These are phyloP conservation scores for Paecilomyces formosus DNA, from an alignment of 2,329 filamentous ascomycete genomes.

Conservation along the genomic window DNA sequence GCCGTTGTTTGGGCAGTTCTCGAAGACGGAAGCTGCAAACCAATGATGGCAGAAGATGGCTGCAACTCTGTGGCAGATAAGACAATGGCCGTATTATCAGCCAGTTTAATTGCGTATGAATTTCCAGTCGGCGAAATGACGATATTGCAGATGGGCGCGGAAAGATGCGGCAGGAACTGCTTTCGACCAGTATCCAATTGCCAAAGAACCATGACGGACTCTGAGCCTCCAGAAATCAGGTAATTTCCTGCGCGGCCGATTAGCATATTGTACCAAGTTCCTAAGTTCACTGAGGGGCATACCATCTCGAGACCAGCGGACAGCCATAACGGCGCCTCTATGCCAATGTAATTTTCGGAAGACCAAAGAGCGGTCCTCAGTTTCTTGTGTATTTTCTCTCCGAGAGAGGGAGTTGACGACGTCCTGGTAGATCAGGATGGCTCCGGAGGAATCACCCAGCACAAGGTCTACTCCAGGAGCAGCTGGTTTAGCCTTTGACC, in stretches of 20 bases:
- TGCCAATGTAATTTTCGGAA: slow-evolving; percentile 84
- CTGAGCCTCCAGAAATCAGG: slow-evolving; percentile 82
- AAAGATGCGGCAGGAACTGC: slow-evolving; percentile 83
- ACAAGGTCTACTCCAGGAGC: slow-evolving; percentile 60
- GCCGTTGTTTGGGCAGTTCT: slow-evolving; percentile 46
- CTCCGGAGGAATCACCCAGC: slow-evolving; percentile 68
- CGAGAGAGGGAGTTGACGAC: slow-evolving; percentile 51
- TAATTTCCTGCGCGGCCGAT: slow-evolving; percentile 65
- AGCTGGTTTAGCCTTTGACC: slow-evolving; percentile 16
- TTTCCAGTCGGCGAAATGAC: slow-evolving; percentile 72
- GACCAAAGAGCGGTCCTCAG: slow-evolving; percentile 32
- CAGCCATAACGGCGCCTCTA: slow-evolving; percentile 67
- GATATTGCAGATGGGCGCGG: slow-evolving; percentile 75
- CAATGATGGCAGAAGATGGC: slow-evolving; percentile 75
- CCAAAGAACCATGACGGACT: slow-evolving; percentile 86
- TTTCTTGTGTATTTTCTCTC: slow-evolving; percentile 38
- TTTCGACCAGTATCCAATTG: slow-evolving; percentile 80
- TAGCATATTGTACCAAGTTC: slow-evolving; percentile 5
- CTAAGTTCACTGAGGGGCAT: slow-evolving; percentile 13
- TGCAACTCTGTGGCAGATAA: slow-evolving; percentile 84
- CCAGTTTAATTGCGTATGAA: slow-evolving; percentile 75
- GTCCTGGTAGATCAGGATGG: slow-evolving; percentile 76
- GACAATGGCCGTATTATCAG: slow-evolving; percentile 87
- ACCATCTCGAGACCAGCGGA: slow-evolving; percentile 94
- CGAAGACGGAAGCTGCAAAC: slow-evolving; percentile 55